phyloP scores from a whole-genome alignment of 2,329 filamentous ascomycete genomes.

The Trichoderma sp. region DNA sequence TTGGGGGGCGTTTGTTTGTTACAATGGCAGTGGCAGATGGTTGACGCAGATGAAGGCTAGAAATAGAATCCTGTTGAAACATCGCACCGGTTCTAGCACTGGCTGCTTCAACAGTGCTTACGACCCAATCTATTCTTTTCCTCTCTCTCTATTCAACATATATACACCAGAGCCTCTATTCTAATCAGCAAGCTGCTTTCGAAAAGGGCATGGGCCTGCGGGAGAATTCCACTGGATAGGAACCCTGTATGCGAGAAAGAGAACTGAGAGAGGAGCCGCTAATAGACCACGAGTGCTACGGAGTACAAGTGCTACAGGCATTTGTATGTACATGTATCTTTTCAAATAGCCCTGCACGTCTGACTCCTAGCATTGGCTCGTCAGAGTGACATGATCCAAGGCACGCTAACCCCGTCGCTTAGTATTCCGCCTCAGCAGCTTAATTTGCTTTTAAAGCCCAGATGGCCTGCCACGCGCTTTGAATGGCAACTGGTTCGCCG shows the following conservation, averaged over 20 bases:
- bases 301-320: neutral
- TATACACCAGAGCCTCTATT: neutral
- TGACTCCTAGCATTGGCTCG: conserved; percentile 3
- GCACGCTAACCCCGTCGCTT: conserved; percentile 2
- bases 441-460: conserved; percentile 3
- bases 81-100: neutral
- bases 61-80: neutral
- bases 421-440: conserved; percentile 7
- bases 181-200: neutral
- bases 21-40: neutral
- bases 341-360: neutral
- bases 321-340: neutral
- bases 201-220: neutral
- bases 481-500: neutral
- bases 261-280: neutral
- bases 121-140: neutral
- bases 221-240: neutral
- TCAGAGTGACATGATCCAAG: conserved; percentile 23
- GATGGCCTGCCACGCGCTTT: neutral
- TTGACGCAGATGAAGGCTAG: neutral
- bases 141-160: neutral
- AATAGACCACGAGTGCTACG: neutral
- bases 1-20: neutral
- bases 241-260: neutral
- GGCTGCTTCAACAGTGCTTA: conserved; percentile 5